Evolutionary conservation across 331 rosid species (phyloP).

Genomic region (Spiraea crenata): DNA sequence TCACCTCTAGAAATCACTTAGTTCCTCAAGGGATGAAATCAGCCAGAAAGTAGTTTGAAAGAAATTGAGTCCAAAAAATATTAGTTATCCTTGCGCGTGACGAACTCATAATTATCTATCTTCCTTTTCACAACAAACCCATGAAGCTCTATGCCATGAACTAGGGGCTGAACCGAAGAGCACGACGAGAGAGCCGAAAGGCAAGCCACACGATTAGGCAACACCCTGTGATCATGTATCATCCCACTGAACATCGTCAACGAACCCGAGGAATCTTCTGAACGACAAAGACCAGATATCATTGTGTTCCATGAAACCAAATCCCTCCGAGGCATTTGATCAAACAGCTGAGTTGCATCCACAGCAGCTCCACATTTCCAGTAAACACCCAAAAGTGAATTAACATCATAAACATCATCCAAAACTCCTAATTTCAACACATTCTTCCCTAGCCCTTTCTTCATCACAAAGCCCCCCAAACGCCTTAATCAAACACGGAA

Average conservation of each 20-base stretch:
- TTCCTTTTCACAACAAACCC: constrained; percentile 33
- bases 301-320: constrained; percentile 39
- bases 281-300: constrained; percentile 35
- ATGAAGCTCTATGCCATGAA: constrained; percentile 34
- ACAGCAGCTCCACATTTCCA: constrained; percentile 27
- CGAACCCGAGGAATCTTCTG: constrained; percentile 22
- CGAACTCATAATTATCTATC: constrained; percentile 29
- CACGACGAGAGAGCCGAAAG: constrained; percentile 31
- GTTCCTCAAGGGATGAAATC: too few species aligned
- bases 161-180: constrained; percentile 23
- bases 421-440: constrained; percentile 36
- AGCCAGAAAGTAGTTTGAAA: too few species aligned
- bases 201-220: constrained; percentile 39
- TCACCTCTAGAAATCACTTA: too few species aligned
- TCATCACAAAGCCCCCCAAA: constrained; percentile 32
- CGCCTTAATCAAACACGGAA: constrained; percentile 38
- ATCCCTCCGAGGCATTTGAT: constrained; percentile 28
- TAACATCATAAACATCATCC: constrained; percentile 29
- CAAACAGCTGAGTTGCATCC: constrained; percentile 29
- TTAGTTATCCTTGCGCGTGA: too few species aligned
- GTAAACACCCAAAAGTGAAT: constrained; percentile 36
- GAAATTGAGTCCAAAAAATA: too few species aligned
- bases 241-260: constrained; percentile 24
- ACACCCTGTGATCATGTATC: constrained; percentile 20
- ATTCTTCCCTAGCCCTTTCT: constrained; percentile 31